Evolutionary conservation across 306 rosid species (phyloP), one percentile per base, ranked within the genome.

Genomic region (Pyrus pyrifolia): DNA sequence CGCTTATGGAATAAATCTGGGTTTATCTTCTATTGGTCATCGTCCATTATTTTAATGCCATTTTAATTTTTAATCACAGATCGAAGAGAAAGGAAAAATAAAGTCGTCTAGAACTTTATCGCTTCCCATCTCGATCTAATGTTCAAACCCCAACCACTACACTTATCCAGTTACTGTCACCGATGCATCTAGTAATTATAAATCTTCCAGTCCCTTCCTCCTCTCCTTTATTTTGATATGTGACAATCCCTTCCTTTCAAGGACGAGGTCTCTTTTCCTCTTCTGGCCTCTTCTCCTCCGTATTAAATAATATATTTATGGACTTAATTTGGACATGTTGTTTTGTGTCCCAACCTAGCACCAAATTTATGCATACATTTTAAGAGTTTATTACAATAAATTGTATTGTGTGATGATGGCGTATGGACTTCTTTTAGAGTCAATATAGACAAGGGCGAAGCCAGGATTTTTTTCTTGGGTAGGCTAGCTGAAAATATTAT

Each of bases 121-220:
- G 70, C 42, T 61, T 60, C 30, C 66, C 23, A 52, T 7, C 44
- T 42, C 25, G 25, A 25, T 25, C 68, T 15, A 30, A 63, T 65
- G 68, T 63, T 78, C 74, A 82, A 81, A 76, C 77, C 72, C 70
- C 73, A n/a, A 76, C 75, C 73, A 79, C 77, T 66, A 76, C 53
- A 60, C 21, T 46, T 68, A 69, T 80, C 81, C 77, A 75, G 46
- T 80, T 87, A 81, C 83, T 65, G 58, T 85, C 85, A 79, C 90
- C 91, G 46, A 89, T 72, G 90, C 86, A 23, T 85, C 93, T 91
- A 79, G 90, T 87, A 80, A 85, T 86, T 81, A 84, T 85, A 81
- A 85, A 87, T 79, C 63, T 75, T 73, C 87, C 85, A 76, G 72
- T 81, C 83, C 77, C 74, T 49, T 70, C 40, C 40, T 49, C 68